phyloP scores from a whole-genome alignment of 805 yeast genomes.

The Yarrowia divulgata region DNA sequence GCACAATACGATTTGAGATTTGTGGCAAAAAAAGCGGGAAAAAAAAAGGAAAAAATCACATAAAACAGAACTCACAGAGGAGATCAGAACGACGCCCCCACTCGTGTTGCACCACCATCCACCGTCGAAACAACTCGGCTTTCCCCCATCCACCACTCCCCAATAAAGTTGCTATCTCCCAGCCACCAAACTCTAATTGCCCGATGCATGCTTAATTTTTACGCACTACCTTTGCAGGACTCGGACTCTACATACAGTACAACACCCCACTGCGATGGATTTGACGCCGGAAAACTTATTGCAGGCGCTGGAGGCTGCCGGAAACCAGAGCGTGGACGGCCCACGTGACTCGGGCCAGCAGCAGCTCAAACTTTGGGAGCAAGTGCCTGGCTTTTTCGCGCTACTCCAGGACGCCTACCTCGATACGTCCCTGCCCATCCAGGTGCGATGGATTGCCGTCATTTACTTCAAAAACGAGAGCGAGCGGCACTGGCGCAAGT shows the following conservation, averaged over 20 bases:
- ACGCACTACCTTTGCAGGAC: conserved; percentile 10
- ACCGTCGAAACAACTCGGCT: background rate
- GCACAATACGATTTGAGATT: no score
- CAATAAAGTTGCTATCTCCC: conserved; percentile 30
- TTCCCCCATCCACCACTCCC: background rate
- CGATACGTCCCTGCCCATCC: conserved; percentile 64
- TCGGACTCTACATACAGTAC: background rate
- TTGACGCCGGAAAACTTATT: conserved; percentile 42
- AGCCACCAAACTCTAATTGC: background rate
- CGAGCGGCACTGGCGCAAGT: conserved; percentile 82
- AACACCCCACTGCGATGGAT: conserved; percentile 11
- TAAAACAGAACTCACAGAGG: no score
- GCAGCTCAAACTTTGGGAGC: conserved; percentile 75
- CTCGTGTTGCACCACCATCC: no score
- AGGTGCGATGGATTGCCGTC: conserved; percentile 83
- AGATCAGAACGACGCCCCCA: no score
- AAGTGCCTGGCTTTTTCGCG: conserved; percentile 63
- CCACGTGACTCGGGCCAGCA: conserved; percentile 73
- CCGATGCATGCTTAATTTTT: conserved; percentile 15
- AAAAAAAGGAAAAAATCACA: no score
- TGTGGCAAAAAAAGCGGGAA: no score
- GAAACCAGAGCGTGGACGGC: conserved; percentile 49
- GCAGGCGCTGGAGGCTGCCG: conserved; percentile 56
- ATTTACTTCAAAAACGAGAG: conserved; percentile 89
- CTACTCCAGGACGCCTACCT: conserved; percentile 66